phyloP scores from a whole-genome alignment of 2,329 filamentous ascomycete species.

The Venturia nashicola region DNA sequence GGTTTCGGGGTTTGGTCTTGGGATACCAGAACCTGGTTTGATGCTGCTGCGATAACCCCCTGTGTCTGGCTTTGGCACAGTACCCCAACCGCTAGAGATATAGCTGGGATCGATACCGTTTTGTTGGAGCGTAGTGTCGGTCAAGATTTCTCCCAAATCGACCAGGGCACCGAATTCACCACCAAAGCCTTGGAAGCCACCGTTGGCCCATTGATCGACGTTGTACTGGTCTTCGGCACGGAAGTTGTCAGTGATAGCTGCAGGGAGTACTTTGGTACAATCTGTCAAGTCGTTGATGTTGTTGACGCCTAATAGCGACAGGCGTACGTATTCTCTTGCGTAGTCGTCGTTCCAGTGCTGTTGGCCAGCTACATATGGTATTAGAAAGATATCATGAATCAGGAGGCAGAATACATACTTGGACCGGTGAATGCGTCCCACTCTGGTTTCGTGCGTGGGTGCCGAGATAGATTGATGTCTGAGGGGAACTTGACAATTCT shows the following conservation, averaged over 20 bases:
- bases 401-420: neutral
- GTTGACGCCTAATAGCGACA: constrained; percentile 17
- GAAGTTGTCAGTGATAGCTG: constrained; percentile 3
- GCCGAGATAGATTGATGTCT: constrained; percentile 22
- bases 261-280: constrained; percentile 15
- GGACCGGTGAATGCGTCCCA: constrained; percentile 15
- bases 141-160: neutral
- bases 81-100: neutral
- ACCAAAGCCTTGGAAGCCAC: constrained; percentile 2
- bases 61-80: neutral
- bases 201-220: constrained; percentile 8
- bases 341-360: constrained; percentile 15
- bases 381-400: neutral
- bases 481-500: constrained; percentile 25
- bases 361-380: neutral
- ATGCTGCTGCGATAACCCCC: neutral
- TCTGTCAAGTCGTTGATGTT: constrained; percentile 18
- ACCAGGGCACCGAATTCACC: neutral
- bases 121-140: neutral
- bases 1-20: neutral
- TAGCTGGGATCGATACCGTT: constrained; percentile 6
- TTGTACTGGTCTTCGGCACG: neutral
- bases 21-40: neutral
- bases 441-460: constrained; percentile 21
- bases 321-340: constrained; percentile 15